These are phyloP conservation scores for Catunica adiposa DNA, from an alignment of 2,329 filamentous ascomycete genomes.

Conservation along the genomic window DNA sequence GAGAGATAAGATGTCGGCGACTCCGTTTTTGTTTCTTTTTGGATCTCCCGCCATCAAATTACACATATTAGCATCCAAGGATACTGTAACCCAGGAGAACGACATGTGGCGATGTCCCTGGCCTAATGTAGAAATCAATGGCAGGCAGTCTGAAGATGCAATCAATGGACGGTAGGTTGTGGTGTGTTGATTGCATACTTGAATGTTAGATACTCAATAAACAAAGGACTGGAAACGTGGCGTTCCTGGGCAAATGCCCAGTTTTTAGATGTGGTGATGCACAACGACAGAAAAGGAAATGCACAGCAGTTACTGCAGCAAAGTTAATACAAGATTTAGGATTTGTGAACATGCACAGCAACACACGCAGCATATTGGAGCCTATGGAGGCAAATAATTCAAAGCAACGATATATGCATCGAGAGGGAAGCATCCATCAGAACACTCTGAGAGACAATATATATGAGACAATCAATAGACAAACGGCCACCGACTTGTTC, in stretches of 20 bases:
- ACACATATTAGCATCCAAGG: no score
- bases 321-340: no score
- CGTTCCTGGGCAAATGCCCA: neutral
- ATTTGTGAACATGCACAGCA: neutral
- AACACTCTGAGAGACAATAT: neutral
- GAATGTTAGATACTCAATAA: neutral
- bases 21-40: no score
- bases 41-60: no score
- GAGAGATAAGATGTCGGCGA: no score
- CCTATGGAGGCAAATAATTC: neutral
- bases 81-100: no score
- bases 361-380: neutral
- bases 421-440: neutral
- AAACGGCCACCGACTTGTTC: neutral
- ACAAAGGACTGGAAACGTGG: neutral
- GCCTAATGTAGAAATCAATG: no score
- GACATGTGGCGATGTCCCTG: no score
- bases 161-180: neutral
- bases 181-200: neutral
- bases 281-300: neutral
- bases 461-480: neutral
- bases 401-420: neutral
- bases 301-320: no score
- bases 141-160: no score
- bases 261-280: neutral